Conservation (phyloP, 2,329 filamentous ascomycete genomes). For the Penicillium sp. region DNA sequence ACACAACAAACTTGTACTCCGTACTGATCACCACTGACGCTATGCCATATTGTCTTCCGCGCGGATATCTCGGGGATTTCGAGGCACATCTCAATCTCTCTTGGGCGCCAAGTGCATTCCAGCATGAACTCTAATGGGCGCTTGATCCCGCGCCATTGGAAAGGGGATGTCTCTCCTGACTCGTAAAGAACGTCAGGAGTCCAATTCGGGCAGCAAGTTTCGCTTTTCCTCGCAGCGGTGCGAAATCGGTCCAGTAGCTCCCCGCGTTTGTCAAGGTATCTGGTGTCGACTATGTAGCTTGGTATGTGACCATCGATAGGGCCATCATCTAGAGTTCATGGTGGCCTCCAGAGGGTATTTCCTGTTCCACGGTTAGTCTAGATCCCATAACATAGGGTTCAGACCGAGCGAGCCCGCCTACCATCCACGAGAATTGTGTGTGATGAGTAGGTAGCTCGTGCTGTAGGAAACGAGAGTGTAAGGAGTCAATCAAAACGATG, state of each 20-base stretch:
- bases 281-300: not conserved
- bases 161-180: conserved; percentile 17
- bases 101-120: conserved; percentile 14
- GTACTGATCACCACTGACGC: not conserved
- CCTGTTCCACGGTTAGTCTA: not conserved
- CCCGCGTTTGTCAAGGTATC: not conserved
- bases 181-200: conserved; percentile 11
- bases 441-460: not conserved
- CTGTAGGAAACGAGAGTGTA: not conserved
- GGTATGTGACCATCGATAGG: not conserved
- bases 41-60: not conserved
- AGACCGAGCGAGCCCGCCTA: not conserved
- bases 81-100: not conserved
- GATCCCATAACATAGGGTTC: not conserved
- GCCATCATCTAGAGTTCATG: not conserved
- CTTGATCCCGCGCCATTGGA: conserved; percentile 16
- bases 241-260: too few relatives aligned
- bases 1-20: too few relatives aligned
- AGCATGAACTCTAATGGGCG: conserved; percentile 18
- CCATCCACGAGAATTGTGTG: not conserved
- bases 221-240: not conserved
- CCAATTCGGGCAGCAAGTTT: conserved; percentile 3
- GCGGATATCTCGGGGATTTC: not conserved
- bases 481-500: not conserved
- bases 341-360: not conserved